Percentiles rank a stretch among this genome's conserved stretches.
These are phyloP conservation scores for Candida dendrica DNA, from an alignment of 805 yeast genomes.

Conservation along the genomic window DNA sequence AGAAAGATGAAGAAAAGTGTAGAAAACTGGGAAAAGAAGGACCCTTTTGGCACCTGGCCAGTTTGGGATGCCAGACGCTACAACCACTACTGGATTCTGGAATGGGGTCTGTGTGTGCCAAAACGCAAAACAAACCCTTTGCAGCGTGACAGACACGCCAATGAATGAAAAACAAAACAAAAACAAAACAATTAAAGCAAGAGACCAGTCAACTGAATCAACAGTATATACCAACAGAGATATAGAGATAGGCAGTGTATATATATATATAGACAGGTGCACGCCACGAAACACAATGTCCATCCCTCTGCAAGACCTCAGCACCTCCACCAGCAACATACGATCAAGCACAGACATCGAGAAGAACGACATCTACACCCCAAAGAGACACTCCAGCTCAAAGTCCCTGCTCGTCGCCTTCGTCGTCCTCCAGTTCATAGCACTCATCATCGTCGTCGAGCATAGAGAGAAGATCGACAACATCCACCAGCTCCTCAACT, in stretches of 20 bases:
- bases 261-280: no score
- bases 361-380: slow-evolving; percentile 7
- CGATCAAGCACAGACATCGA: slow-evolving; percentile 9
- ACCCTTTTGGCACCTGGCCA: no score
- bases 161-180: no score
- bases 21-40: no score
- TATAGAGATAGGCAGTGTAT: no score
- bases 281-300: no score
- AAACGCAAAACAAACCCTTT: no score
- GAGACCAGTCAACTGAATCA: background rate
- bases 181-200: background rate
- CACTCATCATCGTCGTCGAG: slow-evolving; percentile 7
- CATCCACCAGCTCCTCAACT: slow-evolving; percentile 17
- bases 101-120: no score
- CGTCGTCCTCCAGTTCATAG: slow-evolving; percentile 4
- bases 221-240: background rate
- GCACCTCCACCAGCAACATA: no score
- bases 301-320: background rate
- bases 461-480: slow-evolving; percentile 17
- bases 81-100: no score
- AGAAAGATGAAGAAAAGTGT: no score
- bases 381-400: slow-evolving; percentile 5
- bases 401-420: slow-evolving; percentile 7
- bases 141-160: background rate
- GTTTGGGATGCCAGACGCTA: no score